These are phyloP conservation scores for Fusarium virguliforme DNA, from an alignment of 2,329 filamentous ascomycete species.

Conservation along the genomic window DNA sequence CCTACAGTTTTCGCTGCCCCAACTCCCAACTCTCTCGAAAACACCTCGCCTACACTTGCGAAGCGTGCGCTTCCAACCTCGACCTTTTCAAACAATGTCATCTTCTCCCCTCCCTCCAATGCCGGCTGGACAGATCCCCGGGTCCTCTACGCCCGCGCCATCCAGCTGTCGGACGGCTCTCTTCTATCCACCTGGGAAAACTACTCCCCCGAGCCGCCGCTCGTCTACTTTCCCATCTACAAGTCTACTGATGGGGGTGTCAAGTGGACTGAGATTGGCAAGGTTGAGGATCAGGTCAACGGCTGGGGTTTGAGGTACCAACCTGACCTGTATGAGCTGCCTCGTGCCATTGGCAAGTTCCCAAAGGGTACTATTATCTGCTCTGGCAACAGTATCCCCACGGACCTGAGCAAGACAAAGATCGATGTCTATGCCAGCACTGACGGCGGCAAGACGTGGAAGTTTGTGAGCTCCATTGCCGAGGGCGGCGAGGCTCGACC, in stretches of 20 bases:
- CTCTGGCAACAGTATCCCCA: slow-evolving; percentile 73
- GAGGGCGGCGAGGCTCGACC: slow-evolving; percentile 73
- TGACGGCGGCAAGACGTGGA: slow-evolving; percentile 75
- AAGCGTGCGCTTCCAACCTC: slow-evolving; percentile 39
- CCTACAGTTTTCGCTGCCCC: slow-evolving; percentile 38
- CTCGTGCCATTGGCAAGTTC: slow-evolving; percentile 70
- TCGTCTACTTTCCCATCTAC: slow-evolving; percentile 70
- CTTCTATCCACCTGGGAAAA: slow-evolving; percentile 71
- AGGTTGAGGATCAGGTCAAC: slow-evolving; percentile 75
- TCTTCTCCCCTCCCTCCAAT: slow-evolving; percentile 59
- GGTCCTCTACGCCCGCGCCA: slow-evolving; percentile 63
- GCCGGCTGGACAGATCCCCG: slow-evolving; percentile 60
- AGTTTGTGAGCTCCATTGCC: slow-evolving; percentile 77
- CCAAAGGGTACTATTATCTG: slow-evolving; percentile 75
- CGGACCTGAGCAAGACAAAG: slow-evolving; percentile 74
- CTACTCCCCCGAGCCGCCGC: slow-evolving; percentile 70
- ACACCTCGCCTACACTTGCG: slow-evolving; percentile 21
- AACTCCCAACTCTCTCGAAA: slow-evolving; percentile 23
- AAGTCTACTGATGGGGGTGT: slow-evolving; percentile 67
- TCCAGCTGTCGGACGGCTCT: slow-evolving; percentile 63
- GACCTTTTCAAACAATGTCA: slow-evolving; percentile 52
- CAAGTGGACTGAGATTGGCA: slow-evolving; percentile 77
- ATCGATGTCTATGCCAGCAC: slow-evolving; percentile 79
- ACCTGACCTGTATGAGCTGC: slow-evolving; percentile 77
- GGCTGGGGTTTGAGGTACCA: slow-evolving; percentile 80